These are phyloP conservation scores for Dothiorella sarmentorum DNA, from an alignment of 2,329 filamentous ascomycete genomes.

Conservation along the genomic window DNA sequence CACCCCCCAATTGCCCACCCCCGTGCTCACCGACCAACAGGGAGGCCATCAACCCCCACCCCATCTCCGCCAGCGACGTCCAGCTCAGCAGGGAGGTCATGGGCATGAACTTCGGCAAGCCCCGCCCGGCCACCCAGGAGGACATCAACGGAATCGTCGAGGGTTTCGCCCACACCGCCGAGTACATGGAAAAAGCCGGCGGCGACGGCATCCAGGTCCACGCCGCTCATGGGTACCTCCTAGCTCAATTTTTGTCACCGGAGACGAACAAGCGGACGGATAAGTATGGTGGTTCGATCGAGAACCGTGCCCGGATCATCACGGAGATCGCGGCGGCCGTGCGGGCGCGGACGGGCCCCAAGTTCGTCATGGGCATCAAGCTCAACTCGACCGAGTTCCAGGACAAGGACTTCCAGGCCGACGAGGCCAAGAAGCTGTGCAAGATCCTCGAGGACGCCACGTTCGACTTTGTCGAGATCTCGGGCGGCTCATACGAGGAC, in stretches of 20 bases:
- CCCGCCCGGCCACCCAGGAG: constrained; percentile 47
- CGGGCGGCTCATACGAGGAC: constrained; percentile 56
- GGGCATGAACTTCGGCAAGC: constrained; percentile 50
- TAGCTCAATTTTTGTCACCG: constrained; percentile 38
- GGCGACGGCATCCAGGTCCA: constrained; percentile 47
- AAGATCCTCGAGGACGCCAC: constrained; percentile 43
- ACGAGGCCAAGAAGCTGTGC: constrained; percentile 48
- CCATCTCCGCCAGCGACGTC: constrained; percentile 48
- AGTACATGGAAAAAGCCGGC: constrained; percentile 58
- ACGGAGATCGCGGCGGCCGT: constrained; percentile 33
- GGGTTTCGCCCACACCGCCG: constrained; percentile 58
- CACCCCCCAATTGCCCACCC: too few relatives aligned
- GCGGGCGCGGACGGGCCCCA: constrained; percentile 26
- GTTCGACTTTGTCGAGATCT: constrained; percentile 56
- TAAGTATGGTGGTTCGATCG: constrained; percentile 35
- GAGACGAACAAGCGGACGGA: constrained; percentile 36
- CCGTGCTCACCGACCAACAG: too few relatives aligned
- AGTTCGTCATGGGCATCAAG: constrained; percentile 51
- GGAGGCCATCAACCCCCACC: constrained; percentile 41
- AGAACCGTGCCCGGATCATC: constrained; percentile 35
- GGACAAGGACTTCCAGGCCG: constrained; percentile 45
- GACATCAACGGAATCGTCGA: constrained; percentile 56
- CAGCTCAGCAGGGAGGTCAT: constrained; percentile 34
- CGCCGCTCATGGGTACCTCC: constrained; percentile 37
- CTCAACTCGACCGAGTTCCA: constrained; percentile 53